Evolutionary conservation across 1,284 basidiomycete species (phyloP), one percentile per base, ranked within the genome.

Genomic region (Moesziomyces parantarcticus): DNA sequence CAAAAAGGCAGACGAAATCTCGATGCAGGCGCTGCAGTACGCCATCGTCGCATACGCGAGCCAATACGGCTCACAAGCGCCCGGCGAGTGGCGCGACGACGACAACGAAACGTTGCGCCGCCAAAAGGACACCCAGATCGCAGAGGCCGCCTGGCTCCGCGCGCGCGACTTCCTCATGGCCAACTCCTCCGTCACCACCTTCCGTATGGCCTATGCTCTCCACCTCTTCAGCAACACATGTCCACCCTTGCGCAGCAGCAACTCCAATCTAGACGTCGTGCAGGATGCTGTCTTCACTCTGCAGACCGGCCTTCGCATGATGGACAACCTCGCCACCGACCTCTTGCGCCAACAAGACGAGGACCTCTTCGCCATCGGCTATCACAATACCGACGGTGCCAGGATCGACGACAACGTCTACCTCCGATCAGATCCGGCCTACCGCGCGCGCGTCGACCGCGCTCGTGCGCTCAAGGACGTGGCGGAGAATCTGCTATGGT

Each of bases 171-270:
- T 62, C 29, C 55, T 71, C 13, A 61, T 66, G 68, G 18, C 46
- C 44, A 48, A 71, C 45, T 65, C 68, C 20, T 60, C 68, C 29
- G 58, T 66, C n/a, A 46, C 55, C 3, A 71, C 68, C 10, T 71
- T 71, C 50, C 62, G 68, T 4, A 71, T 71, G 68, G 62, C 68
- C 11, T 71, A 71, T 44, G 68, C 68, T 1, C 44, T 65, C 16
- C 68, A 71, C 26, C 58, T 71, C 21, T 71, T 71, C 56, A 53
- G 53, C 58, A 71, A 66, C 42, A 62, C 68, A 7, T 71, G 68
- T 40, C 68, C 68, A 18, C 68, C 68, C 2, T 29, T 71, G 34
- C 68, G 68, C 32, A 61, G 53, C 23, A 14, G 21, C 18, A 42
- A 56, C 8, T 47, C 55, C 21, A 46, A 62, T 20, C 7, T 53